Evolutionary conservation across 1,139 yeast genomes (phyloP), one percentile per base, ranked within the genome.

Genomic region (Candida freyschussii): DNA sequence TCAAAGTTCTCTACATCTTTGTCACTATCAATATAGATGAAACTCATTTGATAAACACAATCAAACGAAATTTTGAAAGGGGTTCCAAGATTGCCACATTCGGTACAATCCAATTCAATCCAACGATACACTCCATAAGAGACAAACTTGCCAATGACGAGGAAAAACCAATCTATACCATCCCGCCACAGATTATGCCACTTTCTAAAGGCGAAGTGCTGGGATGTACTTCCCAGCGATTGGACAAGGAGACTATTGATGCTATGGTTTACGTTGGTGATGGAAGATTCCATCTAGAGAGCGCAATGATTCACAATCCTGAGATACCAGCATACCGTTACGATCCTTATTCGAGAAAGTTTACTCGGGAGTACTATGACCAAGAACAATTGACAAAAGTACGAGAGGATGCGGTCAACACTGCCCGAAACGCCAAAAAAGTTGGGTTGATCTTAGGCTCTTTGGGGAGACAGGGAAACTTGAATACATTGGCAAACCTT

Each of bases 261-360:
- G 95, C 91, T 1, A 85, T 89, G 77, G 71, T 91, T 4, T 91
- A 91, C 52, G 69, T 91, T 19, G 99, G 99, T 21, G 99, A 91
- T 57, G 99, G 99, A 9, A 64, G 98, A 36, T 91, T 91, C 61
- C 99, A 91, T 59, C 64, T 91, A 29, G 99, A 91, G 56, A 78
- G 94, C 35, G 87, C 96, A 6, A 89, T 91, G 98, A 91, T 91
- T 40, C 97, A 89, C 57, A 91, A 91, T 56, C 98, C 99, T 0
- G 77, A 75, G 11, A 72, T 89, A 11, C 94, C 94, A 0, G 97
- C 98, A 0, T 91, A 66, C 59, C 73, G 95, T 48, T 91, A 91
- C 55, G 98, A 91, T 56, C 99, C 99, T 8, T 91, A 91, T 56
- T 81, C 87, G 13, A 68, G 95, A 43, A 87, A 84, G 53, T 87